Conservation (phyloP, 2,329 filamentous ascomycete species). For the Purpureocillium takamizusanense region DNA sequence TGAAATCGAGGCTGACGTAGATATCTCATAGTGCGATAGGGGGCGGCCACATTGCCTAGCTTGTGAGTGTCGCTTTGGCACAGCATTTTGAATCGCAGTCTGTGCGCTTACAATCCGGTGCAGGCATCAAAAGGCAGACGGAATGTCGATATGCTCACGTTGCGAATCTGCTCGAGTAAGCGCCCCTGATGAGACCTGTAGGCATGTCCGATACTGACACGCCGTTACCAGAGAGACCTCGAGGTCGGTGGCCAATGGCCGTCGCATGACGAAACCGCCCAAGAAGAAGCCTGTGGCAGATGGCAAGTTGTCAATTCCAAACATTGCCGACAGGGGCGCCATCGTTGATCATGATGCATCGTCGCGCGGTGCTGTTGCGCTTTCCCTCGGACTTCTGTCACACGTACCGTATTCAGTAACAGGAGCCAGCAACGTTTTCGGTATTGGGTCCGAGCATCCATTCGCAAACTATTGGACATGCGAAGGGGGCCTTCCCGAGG, state of each 20-base stretch:
- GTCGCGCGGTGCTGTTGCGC: slow-evolving; percentile 42
- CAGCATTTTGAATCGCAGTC: neutral
- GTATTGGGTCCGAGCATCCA: slow-evolving; percentile 69
- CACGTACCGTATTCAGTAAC: slow-evolving; percentile 64
- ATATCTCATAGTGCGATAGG: slow-evolving; percentile 55
- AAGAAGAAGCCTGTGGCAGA: slow-evolving; percentile 38
- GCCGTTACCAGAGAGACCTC: slow-evolving; percentile 43
- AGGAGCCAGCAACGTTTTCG: slow-evolving; percentile 68
- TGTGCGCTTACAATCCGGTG: slow-evolving; percentile 19
- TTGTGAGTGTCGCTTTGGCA: slow-evolving; percentile 33
- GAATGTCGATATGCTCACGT: slow-evolving; percentile 68
- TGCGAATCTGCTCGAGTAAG: slow-evolving; percentile 65
- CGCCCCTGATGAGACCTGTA: no score
- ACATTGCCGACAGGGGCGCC: slow-evolving; percentile 46
- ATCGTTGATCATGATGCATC: slow-evolving; percentile 32
- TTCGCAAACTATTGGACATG: slow-evolving; percentile 84
- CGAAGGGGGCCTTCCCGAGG: slow-evolving; percentile 64
- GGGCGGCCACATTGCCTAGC: slow-evolving; percentile 60
- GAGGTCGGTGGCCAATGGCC: slow-evolving; percentile 41
- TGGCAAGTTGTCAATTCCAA: slow-evolving; percentile 36
- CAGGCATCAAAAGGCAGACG: slow-evolving; percentile 68
- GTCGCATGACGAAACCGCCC: slow-evolving; percentile 48
- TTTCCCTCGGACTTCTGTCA: slow-evolving; percentile 55
- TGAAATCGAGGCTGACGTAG: neutral
- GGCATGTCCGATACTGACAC: slow-evolving; percentile 3